Evolutionary conservation across 2,329 filamentous ascomycete species (phyloP), one percentile per base, ranked within the genome.

Genomic region (Monilinia aucupariae): DNA sequence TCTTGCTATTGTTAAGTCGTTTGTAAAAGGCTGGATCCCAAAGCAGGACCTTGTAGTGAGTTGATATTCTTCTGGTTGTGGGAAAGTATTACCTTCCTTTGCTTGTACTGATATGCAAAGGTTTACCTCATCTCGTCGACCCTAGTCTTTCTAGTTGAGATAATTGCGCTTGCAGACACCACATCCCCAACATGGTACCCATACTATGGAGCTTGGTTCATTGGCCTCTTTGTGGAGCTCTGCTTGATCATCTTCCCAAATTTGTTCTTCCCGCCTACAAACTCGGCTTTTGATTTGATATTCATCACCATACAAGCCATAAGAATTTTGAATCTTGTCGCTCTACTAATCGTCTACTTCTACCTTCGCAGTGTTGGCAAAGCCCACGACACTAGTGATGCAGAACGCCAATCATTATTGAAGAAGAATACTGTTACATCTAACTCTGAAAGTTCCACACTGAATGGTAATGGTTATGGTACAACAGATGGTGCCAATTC

Each of bases 61-160:
- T 56, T n/a, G 9, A 53, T 51, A 17, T 32, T 5, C 27, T 54
- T 39, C 25, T 43, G 3, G 17, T 34, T 22, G 6, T 22, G 4
- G 20, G 34, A n/a, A 22, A 30, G 15, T 32, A 34, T 9, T 34
- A 4, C 20, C 3, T 32, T 34, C 4, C 12, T 39, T 34, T 52
- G 1, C 13, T 15, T 39, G 49, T 64, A 51, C 64, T 71, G 41
- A 68, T 41, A 6, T 34, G 13, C 43, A 22, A 32, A 79, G 78
- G 71, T 90, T 61, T 83, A 85, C 61, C 76, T 82, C 45, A 75
- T 89, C 32, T 82, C 85, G 1, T 87, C 84, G 61, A 78, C 85
- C 52, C 74, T 90, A 34, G 78, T 85, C n/a, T 90, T 87, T 73
- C 81, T 83, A 4, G 79, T 86, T 17, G 79, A 88, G 68, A 76